These are phyloP conservation scores for Globisporangium cederbergense DNA, from an alignment of 352 stramenopile genomes.

Conservation along the genomic window DNA sequence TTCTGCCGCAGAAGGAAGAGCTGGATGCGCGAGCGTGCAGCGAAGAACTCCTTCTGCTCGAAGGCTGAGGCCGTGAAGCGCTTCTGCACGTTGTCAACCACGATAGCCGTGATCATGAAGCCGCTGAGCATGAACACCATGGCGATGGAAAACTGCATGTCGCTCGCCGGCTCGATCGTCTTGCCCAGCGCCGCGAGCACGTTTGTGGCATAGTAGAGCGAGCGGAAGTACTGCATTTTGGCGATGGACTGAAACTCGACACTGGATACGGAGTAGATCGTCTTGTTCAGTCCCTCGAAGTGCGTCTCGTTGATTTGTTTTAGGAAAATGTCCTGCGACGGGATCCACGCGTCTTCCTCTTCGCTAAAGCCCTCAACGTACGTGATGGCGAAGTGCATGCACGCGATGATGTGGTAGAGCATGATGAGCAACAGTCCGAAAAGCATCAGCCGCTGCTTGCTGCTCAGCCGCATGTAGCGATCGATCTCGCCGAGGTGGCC, in stretches of 20 bases:
- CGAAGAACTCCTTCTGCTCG: slow-evolving; percentile 47
- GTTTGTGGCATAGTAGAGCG: slow-evolving; percentile 28
- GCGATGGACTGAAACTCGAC: slow-evolving; percentile 14
- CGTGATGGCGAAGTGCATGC: slow-evolving; percentile 30
- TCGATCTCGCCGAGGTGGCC: slow-evolving; percentile 29
- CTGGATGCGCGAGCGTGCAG: slow-evolving; percentile 31
- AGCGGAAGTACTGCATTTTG: slow-evolving; percentile 27
- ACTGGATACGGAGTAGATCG: slow-evolving; percentile 8
- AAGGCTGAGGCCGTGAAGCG: slow-evolving; percentile 37
- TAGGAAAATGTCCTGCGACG: slow-evolving; percentile 28
- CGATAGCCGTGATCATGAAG: slow-evolving; percentile 37
- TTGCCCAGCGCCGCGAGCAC: slow-evolving; percentile 26
- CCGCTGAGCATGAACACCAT: slow-evolving; percentile 39
- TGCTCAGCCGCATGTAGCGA: slow-evolving; percentile 36
- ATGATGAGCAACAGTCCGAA: slow-evolving; percentile 37
- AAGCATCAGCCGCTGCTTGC: slow-evolving; percentile 33
- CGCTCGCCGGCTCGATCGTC: slow-evolving; percentile 28
- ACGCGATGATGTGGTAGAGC: slow-evolving; percentile 48
- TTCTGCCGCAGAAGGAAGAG: slow-evolving; percentile 40
- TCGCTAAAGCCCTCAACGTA: slow-evolving; percentile 27
- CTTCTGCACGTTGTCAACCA: slow-evolving; percentile 48
- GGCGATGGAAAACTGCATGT: slow-evolving; percentile 32
- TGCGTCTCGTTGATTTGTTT: slow-evolving; percentile 5
- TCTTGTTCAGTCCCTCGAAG: slow-evolving; percentile 9
- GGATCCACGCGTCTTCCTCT: slow-evolving; percentile 24